Evolutionary conservation across 208 protist genomes (phyloP).

Genomic region (Acanthamoeba royreba): DNA sequence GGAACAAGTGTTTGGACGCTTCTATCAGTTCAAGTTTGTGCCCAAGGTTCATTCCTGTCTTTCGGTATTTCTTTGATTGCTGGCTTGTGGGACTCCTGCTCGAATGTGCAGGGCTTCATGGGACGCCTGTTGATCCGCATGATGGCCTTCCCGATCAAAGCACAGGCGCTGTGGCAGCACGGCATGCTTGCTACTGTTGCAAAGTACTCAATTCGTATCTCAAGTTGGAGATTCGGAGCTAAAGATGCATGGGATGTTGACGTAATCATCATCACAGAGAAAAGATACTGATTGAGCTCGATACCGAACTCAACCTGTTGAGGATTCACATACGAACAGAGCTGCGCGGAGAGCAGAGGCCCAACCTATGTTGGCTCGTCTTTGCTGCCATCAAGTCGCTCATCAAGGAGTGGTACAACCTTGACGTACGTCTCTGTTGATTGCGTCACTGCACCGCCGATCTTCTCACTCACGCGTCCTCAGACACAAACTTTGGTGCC

Average conservation of each 20-base stretch:
- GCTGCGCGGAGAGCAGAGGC: not conserved
- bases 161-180: not conserved
- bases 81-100: too few species aligned
- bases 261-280: too few species aligned
- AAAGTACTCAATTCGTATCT: too few species aligned
- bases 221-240: too few species aligned
- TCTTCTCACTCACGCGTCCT: too few species aligned
- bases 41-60: not conserved
- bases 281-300: slow-evolving; percentile 5
- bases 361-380: not conserved
- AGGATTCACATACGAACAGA: not conserved
- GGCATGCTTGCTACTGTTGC: not conserved
- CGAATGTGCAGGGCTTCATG: not conserved
- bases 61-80: too few species aligned
- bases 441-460: too few species aligned
- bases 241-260: too few species aligned
- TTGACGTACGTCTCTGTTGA: not conserved
- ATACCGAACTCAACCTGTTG: not conserved
- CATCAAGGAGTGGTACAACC: not conserved
- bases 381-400: slow-evolving; percentile 14
- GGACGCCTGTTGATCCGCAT: slow-evolving; percentile 1
- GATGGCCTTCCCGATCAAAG: not conserved
- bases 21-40: slow-evolving; percentile 27
- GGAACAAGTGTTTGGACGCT: not conserved
- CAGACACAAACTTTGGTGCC: not conserved